These are phyloP conservation scores for Diaporthe sp. DNA, from an alignment of 2,329 filamentous ascomycete species.

Conservation along the genomic window DNA sequence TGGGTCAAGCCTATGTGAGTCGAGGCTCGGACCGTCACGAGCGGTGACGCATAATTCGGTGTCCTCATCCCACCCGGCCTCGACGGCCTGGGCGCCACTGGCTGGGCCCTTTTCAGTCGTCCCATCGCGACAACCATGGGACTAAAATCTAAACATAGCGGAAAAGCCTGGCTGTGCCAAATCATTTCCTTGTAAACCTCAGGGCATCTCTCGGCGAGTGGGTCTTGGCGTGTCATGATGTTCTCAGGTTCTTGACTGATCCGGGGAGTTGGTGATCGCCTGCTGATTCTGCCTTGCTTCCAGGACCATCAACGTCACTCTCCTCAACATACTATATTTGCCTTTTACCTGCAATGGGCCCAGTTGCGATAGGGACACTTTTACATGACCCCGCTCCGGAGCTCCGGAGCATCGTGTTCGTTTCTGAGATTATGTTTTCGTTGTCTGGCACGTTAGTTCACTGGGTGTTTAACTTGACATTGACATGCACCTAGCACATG, in stretches of 20 bases:
- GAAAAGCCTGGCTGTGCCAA: not conserved
- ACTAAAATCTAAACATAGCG: slow-evolving; percentile 16
- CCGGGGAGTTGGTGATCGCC: not conserved
- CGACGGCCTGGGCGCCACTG: slow-evolving; percentile 11
- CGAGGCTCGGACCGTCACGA: slow-evolving; percentile 3
- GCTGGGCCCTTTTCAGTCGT: slow-evolving; percentile 10
- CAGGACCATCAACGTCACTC: not conserved
- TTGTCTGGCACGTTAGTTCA: not conserved
- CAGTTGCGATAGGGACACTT: not conserved
- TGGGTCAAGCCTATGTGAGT: not conserved
- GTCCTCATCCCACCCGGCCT: no score
- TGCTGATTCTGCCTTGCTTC: slow-evolving; percentile 11
- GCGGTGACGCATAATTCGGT: not conserved
- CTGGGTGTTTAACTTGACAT: not conserved
- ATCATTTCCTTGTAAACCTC: not conserved
- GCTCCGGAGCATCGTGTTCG: not conserved
- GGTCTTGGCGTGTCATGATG: slow-evolving; percentile 19
- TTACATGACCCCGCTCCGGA: not conserved
- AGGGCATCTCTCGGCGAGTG: not conserved
- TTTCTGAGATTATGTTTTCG: not conserved
- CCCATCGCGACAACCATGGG: slow-evolving; percentile 1
- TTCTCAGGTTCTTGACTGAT: not conserved
- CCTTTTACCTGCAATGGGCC: not conserved
- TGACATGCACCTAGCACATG: no score
- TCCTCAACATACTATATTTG: not conserved